A percentile compares a stretch with the other conserved stretches of the same genome.
Conservation (phyloP, 768 basidiomycete species). For the Cystobasidium tubakii region DNA sequence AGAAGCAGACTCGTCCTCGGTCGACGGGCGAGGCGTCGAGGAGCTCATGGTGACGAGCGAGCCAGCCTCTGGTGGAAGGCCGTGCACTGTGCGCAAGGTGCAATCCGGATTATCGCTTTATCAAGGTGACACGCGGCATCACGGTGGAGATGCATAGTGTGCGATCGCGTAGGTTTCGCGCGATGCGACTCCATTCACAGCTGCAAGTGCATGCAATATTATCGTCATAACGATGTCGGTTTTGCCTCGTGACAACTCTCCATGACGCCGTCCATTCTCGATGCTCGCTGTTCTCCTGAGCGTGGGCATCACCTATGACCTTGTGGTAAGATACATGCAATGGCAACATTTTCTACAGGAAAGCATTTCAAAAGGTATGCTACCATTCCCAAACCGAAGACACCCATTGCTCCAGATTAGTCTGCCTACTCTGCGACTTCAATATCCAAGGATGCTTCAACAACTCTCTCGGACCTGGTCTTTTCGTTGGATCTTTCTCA, state of each 20-base stretch:
- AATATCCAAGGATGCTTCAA: slow-evolving; percentile 36
- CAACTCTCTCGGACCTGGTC: slow-evolving; percentile 34
- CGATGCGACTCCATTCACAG: background rate
- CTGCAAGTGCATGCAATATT: too few relatives aligned
- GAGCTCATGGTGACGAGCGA: background rate
- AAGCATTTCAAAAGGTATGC: background rate
- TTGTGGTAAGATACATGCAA: too few relatives aligned
- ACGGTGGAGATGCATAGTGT: too few relatives aligned
- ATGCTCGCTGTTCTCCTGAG: too few relatives aligned
- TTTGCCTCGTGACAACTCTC: too few relatives aligned
- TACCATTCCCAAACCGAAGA: slow-evolving; percentile 35
- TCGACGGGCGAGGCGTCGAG: slow-evolving; percentile 25
- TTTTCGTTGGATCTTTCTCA: slow-evolving; percentile 36
- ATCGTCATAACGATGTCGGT: too few relatives aligned
- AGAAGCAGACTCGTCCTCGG: slow-evolving; percentile 27
- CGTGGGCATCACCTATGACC: too few relatives aligned
- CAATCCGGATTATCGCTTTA: too few relatives aligned
- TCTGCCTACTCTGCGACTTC: slow-evolving; percentile 30
- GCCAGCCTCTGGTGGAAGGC: too few relatives aligned
- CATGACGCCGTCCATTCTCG: too few relatives aligned
- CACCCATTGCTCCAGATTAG: slow-evolving; percentile 35
- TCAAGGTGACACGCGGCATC: too few relatives aligned
- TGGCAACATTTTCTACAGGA: background rate
- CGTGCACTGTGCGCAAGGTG: background rate
- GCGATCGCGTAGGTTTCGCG: too few relatives aligned